Evolutionary conservation across 176 grass and related monocot genomes (phyloP).

Genomic region (Oryza coarctata): DNA sequence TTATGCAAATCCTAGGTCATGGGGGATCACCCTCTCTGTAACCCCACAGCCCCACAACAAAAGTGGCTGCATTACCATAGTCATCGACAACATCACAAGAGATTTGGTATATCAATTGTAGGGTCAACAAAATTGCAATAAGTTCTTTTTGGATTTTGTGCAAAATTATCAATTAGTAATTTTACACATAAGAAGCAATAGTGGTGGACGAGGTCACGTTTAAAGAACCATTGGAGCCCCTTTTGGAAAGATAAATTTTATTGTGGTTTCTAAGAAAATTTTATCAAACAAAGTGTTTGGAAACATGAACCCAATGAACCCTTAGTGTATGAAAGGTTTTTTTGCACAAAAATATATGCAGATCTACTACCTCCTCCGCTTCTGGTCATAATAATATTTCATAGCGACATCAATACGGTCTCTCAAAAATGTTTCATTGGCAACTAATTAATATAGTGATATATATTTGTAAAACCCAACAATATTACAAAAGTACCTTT

Average conservation of each 20-base stretch:
- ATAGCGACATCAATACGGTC: background rate
- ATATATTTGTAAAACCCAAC: background rate
- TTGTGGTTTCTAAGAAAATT: background rate
- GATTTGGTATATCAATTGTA: background rate
- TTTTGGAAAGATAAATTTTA: background rate
- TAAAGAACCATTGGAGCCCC: background rate
- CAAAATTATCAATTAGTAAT: background rate
- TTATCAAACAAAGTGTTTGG: background rate
- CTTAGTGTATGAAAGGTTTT: background rate
- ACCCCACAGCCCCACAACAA: background rate
- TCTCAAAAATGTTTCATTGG: background rate
- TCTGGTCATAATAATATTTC: too few species aligned
- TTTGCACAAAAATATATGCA: too few species aligned
- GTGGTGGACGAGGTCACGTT: background rate
- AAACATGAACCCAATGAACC: background rate
- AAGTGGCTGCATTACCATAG: slow-evolving; percentile 12
- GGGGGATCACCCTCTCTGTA: background rate
- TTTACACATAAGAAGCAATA: background rate
- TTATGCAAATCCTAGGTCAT: slow-evolving; percentile 16
- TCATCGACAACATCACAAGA: background rate
- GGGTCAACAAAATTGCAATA: background rate
- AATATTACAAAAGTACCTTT: background rate
- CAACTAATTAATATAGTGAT: background rate
- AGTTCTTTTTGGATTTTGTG: background rate
- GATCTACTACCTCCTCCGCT: too few species aligned